Percentiles rank a stretch among this genome's conserved stretches.
These are phyloP conservation scores for Penicillium cosmopolitanum DNA, from an alignment of 495 filamentous ascomycete species.

Conservation along the genomic window DNA sequence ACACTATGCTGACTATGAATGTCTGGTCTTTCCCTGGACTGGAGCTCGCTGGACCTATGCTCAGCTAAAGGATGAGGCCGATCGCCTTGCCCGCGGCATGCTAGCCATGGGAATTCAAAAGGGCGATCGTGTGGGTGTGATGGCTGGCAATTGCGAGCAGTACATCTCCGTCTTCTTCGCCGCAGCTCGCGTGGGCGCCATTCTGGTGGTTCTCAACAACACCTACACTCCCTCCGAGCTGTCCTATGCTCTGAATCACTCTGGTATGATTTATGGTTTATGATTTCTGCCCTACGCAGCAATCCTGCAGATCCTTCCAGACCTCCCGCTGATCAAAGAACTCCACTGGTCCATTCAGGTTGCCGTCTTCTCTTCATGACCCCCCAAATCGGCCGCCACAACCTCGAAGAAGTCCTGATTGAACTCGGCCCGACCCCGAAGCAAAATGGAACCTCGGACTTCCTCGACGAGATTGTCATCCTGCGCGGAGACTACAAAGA, in stretches of 20 bases:
- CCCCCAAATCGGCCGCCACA: constrained; percentile 59
- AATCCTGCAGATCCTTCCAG: neutral
- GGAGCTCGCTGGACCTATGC: constrained; percentile 69
- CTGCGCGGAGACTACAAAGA: constrained; percentile 53
- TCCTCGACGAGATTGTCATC: constrained; percentile 55
- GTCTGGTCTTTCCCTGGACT: constrained; percentile 67
- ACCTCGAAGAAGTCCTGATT: constrained; percentile 56
- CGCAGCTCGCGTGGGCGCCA: constrained; percentile 65
- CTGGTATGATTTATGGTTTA: constrained; percentile 45
- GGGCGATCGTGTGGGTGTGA: constrained; percentile 68
- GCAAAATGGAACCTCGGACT: constrained; percentile 30
- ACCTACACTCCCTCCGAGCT: constrained; percentile 70
- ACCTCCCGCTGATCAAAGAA: no score
- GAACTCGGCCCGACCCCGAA: constrained; percentile 50
- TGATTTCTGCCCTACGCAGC: constrained; percentile 10
- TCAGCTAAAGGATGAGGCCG: constrained; percentile 62
- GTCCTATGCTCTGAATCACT: constrained; percentile 64
- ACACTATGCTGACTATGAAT: constrained; percentile 62
- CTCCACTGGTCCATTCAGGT: constrained; percentile 29
- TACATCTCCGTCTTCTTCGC: constrained; percentile 73
- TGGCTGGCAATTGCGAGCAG: constrained; percentile 73
- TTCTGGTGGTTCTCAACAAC: constrained; percentile 71
- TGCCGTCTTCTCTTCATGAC: constrained; percentile 69
- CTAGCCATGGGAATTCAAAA: constrained; percentile 61
- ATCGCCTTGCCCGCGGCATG: constrained; percentile 61